phyloP scores from a whole-genome alignment of 768 basidiomycete species.

The Leccinum ochraceum region DNA sequence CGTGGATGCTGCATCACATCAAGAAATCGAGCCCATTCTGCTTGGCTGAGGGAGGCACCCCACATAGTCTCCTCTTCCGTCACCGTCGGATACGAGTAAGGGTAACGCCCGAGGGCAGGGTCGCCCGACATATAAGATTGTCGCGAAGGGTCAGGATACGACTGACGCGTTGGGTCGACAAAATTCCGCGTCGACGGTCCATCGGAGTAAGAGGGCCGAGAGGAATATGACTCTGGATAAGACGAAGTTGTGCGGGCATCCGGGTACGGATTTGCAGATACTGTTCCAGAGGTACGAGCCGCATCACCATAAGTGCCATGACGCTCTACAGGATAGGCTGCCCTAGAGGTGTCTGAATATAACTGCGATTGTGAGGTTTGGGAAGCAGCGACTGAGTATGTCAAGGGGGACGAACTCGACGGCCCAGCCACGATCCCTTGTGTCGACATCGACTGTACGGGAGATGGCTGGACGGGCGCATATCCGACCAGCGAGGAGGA shows the following conservation, averaged over 20 bases:
- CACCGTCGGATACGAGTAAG: slow-evolving; percentile 41
- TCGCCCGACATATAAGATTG: slow-evolving; percentile 29
- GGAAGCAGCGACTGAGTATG: slow-evolving; percentile 22
- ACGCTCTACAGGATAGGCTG: slow-evolving; percentile 23
- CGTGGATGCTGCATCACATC: slow-evolving; percentile 59
- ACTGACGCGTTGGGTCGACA: slow-evolving; percentile 21
- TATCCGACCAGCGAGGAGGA: slow-evolving; percentile 32
- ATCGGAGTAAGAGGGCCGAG: slow-evolving; percentile 30
- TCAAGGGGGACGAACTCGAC: slow-evolving; percentile 27
- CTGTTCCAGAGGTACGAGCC: slow-evolving; percentile 16
- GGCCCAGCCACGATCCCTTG: slow-evolving; percentile 19
- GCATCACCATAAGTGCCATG: slow-evolving; percentile 25
- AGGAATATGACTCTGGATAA: slow-evolving; percentile 28
- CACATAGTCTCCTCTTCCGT: slow-evolving; percentile 69
- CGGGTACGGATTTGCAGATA: slow-evolving; percentile 32
- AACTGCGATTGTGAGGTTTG: slow-evolving; percentile 27
- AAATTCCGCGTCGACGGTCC: slow-evolving; percentile 27
- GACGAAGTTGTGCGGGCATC: slow-evolving; percentile 23
- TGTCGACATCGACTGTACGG: slow-evolving; percentile 25
- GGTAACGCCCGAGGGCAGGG: slow-evolving; percentile 23
- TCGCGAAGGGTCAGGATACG: slow-evolving; percentile 30
- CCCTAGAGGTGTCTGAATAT: slow-evolving; percentile 27
- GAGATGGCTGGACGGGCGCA: slow-evolving; percentile 20
- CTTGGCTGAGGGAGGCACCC: slow-evolving; percentile 75
- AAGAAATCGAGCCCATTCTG: slow-evolving; percentile 70